Conservation (phyloP, 345 rosid species). For the Arabis hirsuta region DNA sequence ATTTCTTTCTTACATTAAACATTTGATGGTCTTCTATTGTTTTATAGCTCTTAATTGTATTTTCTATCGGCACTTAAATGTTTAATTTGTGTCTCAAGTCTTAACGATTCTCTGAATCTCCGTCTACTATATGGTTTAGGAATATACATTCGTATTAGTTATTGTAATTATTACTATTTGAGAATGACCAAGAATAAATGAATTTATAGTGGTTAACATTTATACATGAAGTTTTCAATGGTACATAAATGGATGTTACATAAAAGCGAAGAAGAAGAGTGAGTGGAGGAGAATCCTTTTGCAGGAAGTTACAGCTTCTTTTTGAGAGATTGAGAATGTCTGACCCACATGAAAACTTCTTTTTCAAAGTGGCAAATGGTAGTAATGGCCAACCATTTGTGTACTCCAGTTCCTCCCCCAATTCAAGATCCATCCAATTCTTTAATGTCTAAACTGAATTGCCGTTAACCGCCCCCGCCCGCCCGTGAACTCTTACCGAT, state of each 20-base stretch:
- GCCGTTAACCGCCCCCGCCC: constrained; percentile 27
- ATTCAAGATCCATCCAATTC: constrained; percentile 21
- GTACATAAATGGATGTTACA: constrained; percentile 59
- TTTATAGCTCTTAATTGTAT: too few species aligned
- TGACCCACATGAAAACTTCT: constrained; percentile 25
- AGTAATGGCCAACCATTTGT: background rate
- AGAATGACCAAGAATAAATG: constrained; percentile 8
- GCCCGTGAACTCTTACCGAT: constrained; percentile 22
- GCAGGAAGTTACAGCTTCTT: constrained; percentile 22
- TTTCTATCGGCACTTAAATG: too few species aligned
- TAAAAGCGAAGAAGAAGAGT: constrained; percentile 54
- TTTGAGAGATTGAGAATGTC: constrained; percentile 8
- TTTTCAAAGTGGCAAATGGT: constrained; percentile 21
- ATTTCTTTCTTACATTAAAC: too few species aligned
- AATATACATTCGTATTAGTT: too few species aligned
- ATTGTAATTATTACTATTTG: too few species aligned
- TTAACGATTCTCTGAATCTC: too few species aligned
- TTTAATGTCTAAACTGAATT: constrained; percentile 35
- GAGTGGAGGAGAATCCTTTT: constrained; percentile 39
- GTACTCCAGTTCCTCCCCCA: background rate
- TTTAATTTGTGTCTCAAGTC: too few species aligned
- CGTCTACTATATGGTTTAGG: too few species aligned
- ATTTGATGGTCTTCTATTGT: too few species aligned
- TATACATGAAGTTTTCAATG: constrained; percentile 48
- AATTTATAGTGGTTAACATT: constrained; percentile 21